Evolutionary conservation across 768 basidiomycete species (phyloP).

Genomic region (Gymnopilus junonius): DNA sequence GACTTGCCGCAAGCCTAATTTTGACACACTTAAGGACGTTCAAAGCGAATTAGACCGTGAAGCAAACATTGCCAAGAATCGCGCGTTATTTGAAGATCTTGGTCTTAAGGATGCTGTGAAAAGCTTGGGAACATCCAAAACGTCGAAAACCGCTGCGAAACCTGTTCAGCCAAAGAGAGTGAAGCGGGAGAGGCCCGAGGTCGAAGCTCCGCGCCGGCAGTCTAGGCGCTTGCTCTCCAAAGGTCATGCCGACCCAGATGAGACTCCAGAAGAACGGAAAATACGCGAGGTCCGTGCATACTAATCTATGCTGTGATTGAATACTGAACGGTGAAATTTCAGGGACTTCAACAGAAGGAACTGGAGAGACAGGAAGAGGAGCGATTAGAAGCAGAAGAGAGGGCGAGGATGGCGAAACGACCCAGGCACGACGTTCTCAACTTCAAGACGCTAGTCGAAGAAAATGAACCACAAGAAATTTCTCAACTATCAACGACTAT

Average conservation of each 20-base stretch:
- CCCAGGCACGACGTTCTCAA: slow-evolving; percentile 73
- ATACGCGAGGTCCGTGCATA: slow-evolving; percentile 65
- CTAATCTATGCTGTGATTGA: neutral
- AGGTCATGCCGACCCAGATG: slow-evolving; percentile 55
- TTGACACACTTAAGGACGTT: neutral
- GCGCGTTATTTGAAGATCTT: slow-evolving; percentile 71
- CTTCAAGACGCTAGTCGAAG: slow-evolving; percentile 56
- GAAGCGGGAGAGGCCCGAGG: slow-evolving; percentile 53
- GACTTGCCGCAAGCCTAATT: neutral
- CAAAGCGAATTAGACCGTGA: slow-evolving; percentile 71
- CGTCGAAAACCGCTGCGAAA: slow-evolving; percentile 51
- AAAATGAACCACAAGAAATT: slow-evolving; percentile 52
- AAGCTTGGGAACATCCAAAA: slow-evolving; percentile 47
- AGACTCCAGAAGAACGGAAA: slow-evolving; percentile 64
- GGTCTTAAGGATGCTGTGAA: slow-evolving; percentile 63
- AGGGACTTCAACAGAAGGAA: slow-evolving; percentile 57
- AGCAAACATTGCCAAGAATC: slow-evolving; percentile 83
- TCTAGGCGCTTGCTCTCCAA: slow-evolving; percentile 64
- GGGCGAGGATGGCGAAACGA: slow-evolving; percentile 61
- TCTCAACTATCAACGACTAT: slow-evolving; percentile 50
- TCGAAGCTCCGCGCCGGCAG: slow-evolving; percentile 60
- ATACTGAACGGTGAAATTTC: neutral
- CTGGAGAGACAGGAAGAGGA: slow-evolving; percentile 64
- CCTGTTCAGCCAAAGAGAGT: slow-evolving; percentile 64
- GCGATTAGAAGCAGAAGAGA: slow-evolving; percentile 63